Conservation (phyloP, 805 yeast genomes). For the Yarrowia yakushimensis region DNA sequence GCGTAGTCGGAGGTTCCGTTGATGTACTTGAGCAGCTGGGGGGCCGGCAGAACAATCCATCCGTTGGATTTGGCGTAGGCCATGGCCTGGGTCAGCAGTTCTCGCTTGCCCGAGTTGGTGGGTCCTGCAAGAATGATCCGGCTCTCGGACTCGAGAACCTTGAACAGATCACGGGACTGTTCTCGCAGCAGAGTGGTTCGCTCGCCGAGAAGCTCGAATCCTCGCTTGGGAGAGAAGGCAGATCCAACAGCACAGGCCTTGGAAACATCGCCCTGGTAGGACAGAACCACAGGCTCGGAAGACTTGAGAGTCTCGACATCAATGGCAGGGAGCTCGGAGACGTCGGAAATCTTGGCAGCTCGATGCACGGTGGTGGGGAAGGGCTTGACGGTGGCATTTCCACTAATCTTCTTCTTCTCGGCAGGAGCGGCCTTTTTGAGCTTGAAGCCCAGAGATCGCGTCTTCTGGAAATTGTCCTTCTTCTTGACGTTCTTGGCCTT, state of each 20-base stretch:
- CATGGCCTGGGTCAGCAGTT: slow-evolving; percentile 18
- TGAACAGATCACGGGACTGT: neutral
- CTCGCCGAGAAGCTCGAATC: slow-evolving; percentile 17
- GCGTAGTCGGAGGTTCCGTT: slow-evolving; percentile 19
- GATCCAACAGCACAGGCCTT: neutral
- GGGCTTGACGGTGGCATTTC: neutral
- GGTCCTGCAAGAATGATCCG: neutral
- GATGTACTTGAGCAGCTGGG: slow-evolving; percentile 16
- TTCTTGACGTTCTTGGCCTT: neutral
- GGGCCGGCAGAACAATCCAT: slow-evolving; percentile 18
- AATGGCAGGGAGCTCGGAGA: neutral
- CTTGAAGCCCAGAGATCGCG: slow-evolving; percentile 16
- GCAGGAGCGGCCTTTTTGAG: slow-evolving; percentile 10
- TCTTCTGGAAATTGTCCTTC: neutral
- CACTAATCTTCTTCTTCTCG: neutral
- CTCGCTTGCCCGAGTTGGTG: neutral
- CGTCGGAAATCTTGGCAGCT: neutral
- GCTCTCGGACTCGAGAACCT: neutral
- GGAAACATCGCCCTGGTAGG: slow-evolving; percentile 5
- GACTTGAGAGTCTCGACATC: neutral
- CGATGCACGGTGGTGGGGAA: neutral
- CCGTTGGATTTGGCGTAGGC: neutral
- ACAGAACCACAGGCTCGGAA: neutral
- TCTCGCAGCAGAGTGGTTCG: slow-evolving; percentile 13
- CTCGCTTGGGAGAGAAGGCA: slow-evolving; percentile 10